These are phyloP conservation scores for Silene conica DNA, from an alignment of 148 eudicot species.

Conservation along the genomic window DNA sequence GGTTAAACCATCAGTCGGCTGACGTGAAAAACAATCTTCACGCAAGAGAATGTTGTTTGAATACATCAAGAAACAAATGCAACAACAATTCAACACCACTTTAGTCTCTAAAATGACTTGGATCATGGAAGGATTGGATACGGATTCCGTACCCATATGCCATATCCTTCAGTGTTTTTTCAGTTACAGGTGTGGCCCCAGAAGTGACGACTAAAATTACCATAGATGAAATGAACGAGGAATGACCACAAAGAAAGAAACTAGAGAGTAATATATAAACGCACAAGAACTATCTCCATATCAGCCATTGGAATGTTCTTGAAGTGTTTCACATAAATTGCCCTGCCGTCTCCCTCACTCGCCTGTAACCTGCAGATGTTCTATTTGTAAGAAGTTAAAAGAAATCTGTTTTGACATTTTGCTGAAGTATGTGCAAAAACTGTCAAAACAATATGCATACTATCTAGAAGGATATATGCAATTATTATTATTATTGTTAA, in stretches of 20 bases:
- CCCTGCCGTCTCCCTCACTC: constrained; percentile 32
- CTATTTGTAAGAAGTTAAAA: constrained; percentile 23
- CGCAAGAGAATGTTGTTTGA: not conserved
- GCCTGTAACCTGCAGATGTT: constrained; percentile 28
- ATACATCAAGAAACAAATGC: no score
- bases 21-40: no score
- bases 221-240: not conserved
- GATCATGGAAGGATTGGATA: no score
- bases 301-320: constrained; percentile 97
- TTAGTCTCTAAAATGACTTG: no score
- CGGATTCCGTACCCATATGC: no score
- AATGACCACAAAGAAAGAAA: not conserved
- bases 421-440: not conserved
- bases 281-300: constrained; percentile 87
- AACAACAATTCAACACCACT: no score
- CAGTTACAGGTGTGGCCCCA: no score
- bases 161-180: no score
- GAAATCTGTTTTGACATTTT: constrained; percentile 11
- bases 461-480: not conserved
- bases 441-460: not conserved
- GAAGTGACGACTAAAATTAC: no score
- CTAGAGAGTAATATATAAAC: constrained; percentile 10
- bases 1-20: not conserved
- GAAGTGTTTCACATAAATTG: constrained; percentile 82
- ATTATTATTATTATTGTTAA: no score